phyloP scores from a whole-genome alignment of 148 eudicot genomes.

The Oxyria digyna region DNA sequence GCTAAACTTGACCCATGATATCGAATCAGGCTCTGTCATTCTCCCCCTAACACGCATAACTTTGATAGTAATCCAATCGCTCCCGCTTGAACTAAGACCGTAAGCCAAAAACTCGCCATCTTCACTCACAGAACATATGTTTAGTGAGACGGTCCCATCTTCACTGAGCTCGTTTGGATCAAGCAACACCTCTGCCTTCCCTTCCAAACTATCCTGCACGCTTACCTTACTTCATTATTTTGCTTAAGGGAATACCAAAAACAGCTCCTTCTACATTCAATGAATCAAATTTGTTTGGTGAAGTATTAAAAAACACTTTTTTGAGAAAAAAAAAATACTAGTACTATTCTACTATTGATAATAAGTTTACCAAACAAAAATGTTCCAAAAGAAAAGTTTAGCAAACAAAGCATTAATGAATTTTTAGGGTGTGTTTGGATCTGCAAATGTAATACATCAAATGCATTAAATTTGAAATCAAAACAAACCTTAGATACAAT shows the following conservation, averaged over 20 bases:
- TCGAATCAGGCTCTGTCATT: slow-evolving; percentile 34
- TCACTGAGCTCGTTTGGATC: slow-evolving; percentile 74
- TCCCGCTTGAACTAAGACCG: slow-evolving; percentile 72
- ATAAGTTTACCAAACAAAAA: no score
- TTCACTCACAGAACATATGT: slow-evolving; percentile 46
- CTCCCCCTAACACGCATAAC: slow-evolving; percentile 45
- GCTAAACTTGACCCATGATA: slow-evolving; percentile 91
- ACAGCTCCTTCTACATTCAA: no score
- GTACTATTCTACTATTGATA: no score
- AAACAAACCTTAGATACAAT: no score
- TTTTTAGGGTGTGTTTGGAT: no score
- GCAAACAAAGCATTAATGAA: no score
- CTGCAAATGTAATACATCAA: no score
- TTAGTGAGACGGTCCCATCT: slow-evolving; percentile 71
- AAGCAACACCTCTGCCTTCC: slow-evolving; percentile 56
- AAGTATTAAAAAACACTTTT: no score
- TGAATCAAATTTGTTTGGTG: no score
- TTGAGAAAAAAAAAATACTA: no score
- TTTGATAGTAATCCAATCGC: slow-evolving; percentile 87
- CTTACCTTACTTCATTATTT: neutral
- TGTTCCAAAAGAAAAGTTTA: no score
- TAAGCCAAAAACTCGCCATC: slow-evolving; percentile 81
- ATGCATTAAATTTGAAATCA: no score
- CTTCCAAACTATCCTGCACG: slow-evolving; percentile 41
- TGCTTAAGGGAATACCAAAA: neutral